phyloP scores from a whole-genome alignment of 495 filamentous ascomycete species.

The Xylaria nigripes region DNA sequence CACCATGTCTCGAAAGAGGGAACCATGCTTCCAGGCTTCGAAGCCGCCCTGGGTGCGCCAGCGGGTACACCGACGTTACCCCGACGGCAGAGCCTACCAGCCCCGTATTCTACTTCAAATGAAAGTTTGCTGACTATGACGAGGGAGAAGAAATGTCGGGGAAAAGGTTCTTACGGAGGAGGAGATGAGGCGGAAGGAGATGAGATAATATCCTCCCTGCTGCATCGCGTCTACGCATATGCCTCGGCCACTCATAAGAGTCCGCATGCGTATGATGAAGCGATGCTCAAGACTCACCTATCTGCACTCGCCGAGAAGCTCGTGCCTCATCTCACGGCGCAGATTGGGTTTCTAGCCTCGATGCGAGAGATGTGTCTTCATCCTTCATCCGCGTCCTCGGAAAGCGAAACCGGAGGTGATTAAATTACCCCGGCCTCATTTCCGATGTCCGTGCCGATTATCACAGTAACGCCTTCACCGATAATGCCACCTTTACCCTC shows the following conservation, averaged over 20 bases:
- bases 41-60: slow-evolving; percentile 15
- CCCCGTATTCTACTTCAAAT: background rate
- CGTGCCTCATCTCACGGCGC: slow-evolving; percentile 18
- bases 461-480: background rate
- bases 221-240: slow-evolving; percentile 9
- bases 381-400: background rate
- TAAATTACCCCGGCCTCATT: background rate
- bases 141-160: background rate
- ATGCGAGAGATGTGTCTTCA: slow-evolving; percentile 19
- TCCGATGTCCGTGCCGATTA: background rate
- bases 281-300: slow-evolving; percentile 6
- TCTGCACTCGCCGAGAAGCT: slow-evolving; percentile 12
- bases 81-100: background rate
- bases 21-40: slow-evolving; percentile 27
- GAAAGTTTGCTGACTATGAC: background rate
- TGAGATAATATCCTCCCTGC: background rate
- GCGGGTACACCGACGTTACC: background rate
- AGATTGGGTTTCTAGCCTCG: slow-evolving; percentile 11
- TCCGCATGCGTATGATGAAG: slow-evolving; percentile 9
- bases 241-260: slow-evolving; percentile 6
- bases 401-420: background rate
- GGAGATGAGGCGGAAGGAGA: background rate
- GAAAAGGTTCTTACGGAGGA: background rate
- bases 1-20: slow-evolving; percentile 29
- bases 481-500: background rate